Base-by-base conservation (phyloP, 306 rosid species). In the Albizia julibrissin region DNA sequence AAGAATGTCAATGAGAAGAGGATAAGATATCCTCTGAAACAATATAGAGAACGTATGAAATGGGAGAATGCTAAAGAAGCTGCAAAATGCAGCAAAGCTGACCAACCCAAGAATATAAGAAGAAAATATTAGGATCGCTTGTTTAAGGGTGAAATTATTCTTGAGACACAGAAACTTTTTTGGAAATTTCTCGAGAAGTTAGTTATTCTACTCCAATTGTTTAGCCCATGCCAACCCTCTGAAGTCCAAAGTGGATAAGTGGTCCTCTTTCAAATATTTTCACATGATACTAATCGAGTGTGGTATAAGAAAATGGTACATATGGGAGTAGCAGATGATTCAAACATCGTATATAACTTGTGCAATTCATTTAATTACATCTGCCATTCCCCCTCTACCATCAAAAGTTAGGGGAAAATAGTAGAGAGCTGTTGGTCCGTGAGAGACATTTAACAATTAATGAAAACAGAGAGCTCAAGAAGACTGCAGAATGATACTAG, bases 141-240 rank as follows among this genome's bases (percentile, higher is more conserved):
- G 18, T 24, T 26, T 9, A 61, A 61, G 67, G 67, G 67, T 3
- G 67, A 24, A 26, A 16, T 61, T 58, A 58, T 58, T 58, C 65
- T 58, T 58, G 65, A 58, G 29, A 22, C 33, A 27, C 37, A 26
- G 3, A n/a, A 61, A 4, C 16, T 3, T 37, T 27, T 62, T 12
- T 12, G 8, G 68, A 62, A 27, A 27, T 21, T 67, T 54, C 14
- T 39, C 13, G 50, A 59, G 50, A 80, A 61, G 34, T 21, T 72
- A 43, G 29, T 81, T 74, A 39, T 24, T 81, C 42, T 42, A 52
- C 65, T 59, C 40, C 64, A 71, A 59, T 52, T 31, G 74, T 69
- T 33, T 44, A n/a, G 40, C 22, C 66, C 31, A n/a, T 82, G 27
- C 39, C 27, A 31, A 31, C 10, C 33, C 34, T 65, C 22, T 65